Evolutionary conservation across 306 rosid species (phyloP).

Genomic region (Cucumis melo): DNA sequence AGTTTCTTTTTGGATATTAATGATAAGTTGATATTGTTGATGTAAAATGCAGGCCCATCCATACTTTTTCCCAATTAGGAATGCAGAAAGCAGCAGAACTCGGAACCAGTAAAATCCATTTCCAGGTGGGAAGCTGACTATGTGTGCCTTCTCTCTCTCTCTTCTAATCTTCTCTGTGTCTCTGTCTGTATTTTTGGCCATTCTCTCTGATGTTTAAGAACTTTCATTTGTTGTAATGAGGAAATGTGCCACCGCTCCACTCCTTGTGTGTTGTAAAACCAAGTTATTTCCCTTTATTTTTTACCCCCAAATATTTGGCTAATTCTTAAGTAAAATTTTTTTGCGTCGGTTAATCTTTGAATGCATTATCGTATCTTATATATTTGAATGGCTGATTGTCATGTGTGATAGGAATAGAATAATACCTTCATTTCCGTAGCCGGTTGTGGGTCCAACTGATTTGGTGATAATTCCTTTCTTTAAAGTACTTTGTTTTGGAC

Average conservation of each 20-base stretch:
- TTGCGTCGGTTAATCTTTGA: not conserved
- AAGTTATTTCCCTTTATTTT: not conserved
- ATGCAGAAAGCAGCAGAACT: conserved; percentile 31
- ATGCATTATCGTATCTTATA: not conserved
- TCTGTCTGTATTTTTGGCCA: not conserved
- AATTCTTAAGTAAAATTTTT: not conserved
- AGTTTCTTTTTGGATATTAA: not conserved
- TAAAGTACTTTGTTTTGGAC: not conserved
- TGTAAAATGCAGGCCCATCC: conserved; percentile 39
- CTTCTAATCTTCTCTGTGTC: not conserved
- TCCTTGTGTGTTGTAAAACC: conserved; percentile 3
- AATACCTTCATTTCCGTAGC: not conserved
- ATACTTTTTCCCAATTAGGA: conserved; percentile 33
- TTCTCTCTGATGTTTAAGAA: not conserved
- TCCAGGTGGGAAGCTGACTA: conserved; percentile 12
- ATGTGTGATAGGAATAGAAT: not conserved
- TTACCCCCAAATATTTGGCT: not conserved
- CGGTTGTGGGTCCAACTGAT: not conserved
- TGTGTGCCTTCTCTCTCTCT: not conserved
- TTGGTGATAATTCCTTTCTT: conserved; percentile 10
- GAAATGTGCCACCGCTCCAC: not conserved
- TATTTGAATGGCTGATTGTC: not conserved
- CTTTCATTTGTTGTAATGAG: not conserved
- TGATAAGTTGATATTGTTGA: not conserved
- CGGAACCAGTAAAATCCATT: conserved; percentile 39